Base-by-base conservation (phyloP, 2,329 filamentous ascomycete genomes). In the Neofusicoccum sp. region DNA sequence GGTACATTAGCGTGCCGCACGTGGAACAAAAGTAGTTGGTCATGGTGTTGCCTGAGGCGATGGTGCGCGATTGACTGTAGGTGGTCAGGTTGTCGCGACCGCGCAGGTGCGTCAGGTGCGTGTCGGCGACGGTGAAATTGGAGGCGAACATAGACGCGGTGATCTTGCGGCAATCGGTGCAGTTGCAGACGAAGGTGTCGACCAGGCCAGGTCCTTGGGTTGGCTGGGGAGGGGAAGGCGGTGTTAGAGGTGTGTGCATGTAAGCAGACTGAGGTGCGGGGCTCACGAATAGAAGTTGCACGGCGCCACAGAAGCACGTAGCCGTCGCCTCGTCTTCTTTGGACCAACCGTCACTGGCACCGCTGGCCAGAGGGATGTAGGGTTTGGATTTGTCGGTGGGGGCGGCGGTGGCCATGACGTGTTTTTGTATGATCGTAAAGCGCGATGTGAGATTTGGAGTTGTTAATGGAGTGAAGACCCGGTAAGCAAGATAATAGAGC, bases 1-100 rank as follows among this genome's bases (percentile, higher is more conserved):
- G 78, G 65, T 86, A 87, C 83, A 88, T 82, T 4, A 87, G 76
- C 0, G 80, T 81, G 0, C 86, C 85, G 66, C 86, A 89, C 0
- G 75, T 81, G 0, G 67, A 72, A 65, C 86, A 89, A 70, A 88
- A 89, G 67, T 79, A 75, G 66, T 88, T 87, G 6, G 81, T 82
- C 85, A 88, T 89, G 6, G 53, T 70, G 58, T 79, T 76, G 2
- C 76, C 76, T 0, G 77, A 76, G 0, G 63, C 74, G 41, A 84
- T 79, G 0, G 69, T 70, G 12, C 62, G 38, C 0, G 53, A 59
- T 45, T 86, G 80, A 6, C 65, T 62, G 57, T 73, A 86, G 0
- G 67, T 65, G n/a, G 68, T 81, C 3, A 86, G 75, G 14, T 79
- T 80, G 1, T 81, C 78, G 2, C 72, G 71, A 7, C 84, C 84